Conservation (phyloP, 1,284 basidiomycete species). For the Marasmius oreades region DNA sequence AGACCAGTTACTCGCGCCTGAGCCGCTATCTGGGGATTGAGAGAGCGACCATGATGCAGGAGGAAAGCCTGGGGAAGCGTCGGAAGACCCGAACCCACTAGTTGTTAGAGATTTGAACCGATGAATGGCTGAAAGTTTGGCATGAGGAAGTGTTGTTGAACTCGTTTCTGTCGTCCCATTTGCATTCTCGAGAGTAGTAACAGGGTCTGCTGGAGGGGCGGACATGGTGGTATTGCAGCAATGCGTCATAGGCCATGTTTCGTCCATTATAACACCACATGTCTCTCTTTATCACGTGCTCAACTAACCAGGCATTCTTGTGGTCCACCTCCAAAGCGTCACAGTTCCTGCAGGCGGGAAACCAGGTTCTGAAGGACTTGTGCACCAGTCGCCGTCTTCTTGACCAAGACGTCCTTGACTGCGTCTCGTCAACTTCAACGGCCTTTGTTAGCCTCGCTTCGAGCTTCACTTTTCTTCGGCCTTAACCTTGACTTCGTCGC, state of each 20-base stretch:
- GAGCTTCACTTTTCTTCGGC: neutral
- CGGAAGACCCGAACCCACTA: slow-evolving; percentile 13
- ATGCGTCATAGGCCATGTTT: too few relatives aligned
- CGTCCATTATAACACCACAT: too few relatives aligned
- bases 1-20: slow-evolving; percentile 13
- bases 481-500: slow-evolving; percentile 1
- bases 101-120: slow-evolving; percentile 30
- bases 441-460: neutral
- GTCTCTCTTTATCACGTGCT: too few relatives aligned
- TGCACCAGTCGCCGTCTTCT: slow-evolving; percentile 3
- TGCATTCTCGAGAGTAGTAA: neutral
- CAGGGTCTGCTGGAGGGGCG: slow-evolving; percentile 1
- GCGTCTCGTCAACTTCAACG: slow-evolving; percentile 1
- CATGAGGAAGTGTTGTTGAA: slow-evolving; percentile 21
- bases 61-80: slow-evolving; percentile 16
- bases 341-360: too few relatives aligned
- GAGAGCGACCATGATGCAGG: slow-evolving; percentile 20
- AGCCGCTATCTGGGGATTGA: slow-evolving; percentile 7
- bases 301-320: too few relatives aligned
- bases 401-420: slow-evolving; percentile 4
- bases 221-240: slow-evolving; percentile 7
- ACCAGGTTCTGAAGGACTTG: neutral
- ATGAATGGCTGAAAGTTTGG: slow-evolving; percentile 33
- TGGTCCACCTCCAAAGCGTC: too few relatives aligned
- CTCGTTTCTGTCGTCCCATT: neutral